Conservation (phyloP, 371 early-diverging fungal genomes). For the Choanephora cucurbitarum region DNA sequence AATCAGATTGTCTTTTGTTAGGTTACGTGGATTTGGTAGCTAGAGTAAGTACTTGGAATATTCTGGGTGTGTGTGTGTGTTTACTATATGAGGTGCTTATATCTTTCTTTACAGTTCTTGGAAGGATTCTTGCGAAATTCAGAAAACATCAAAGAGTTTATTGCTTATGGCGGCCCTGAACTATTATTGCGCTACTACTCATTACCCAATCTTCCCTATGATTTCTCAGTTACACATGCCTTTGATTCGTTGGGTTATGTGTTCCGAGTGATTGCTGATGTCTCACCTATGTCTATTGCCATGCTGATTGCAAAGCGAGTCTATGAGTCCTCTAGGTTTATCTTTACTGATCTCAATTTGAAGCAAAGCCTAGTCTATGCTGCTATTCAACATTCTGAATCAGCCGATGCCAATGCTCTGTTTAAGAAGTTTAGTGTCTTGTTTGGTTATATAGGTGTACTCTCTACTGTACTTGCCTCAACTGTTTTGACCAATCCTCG, state of each 20-base stretch:
- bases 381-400: constrained; percentile 25
- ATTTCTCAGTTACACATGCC: constrained; percentile 67
- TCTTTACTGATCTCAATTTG: constrained; percentile 31
- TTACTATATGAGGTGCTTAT: constrained; percentile 12
- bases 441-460: constrained; percentile 24
- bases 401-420: constrained; percentile 29
- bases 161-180: constrained; percentile 65
- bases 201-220: constrained; percentile 73
- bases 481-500: constrained; percentile 18
- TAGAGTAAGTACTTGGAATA: constrained; percentile 23
- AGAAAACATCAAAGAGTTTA: constrained; percentile 71
- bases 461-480: constrained; percentile 20
- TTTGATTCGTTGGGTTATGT: constrained; percentile 74
- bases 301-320: constrained; percentile 50
- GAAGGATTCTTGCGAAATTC: constrained; percentile 84
- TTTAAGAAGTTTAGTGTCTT: constrained; percentile 21
- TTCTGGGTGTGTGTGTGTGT: not conserved
- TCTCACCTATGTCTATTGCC: constrained; percentile 49
- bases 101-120: constrained; percentile 60
- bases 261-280: constrained; percentile 69
- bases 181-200: constrained; percentile 67
- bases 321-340: constrained; percentile 38
- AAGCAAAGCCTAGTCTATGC: constrained; percentile 37
- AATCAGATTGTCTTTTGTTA: constrained; percentile 41
- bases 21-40: constrained; percentile 21